Base-by-base conservation (phyloP, 345 rosid genomes). In the Syzygium jambos region DNA sequence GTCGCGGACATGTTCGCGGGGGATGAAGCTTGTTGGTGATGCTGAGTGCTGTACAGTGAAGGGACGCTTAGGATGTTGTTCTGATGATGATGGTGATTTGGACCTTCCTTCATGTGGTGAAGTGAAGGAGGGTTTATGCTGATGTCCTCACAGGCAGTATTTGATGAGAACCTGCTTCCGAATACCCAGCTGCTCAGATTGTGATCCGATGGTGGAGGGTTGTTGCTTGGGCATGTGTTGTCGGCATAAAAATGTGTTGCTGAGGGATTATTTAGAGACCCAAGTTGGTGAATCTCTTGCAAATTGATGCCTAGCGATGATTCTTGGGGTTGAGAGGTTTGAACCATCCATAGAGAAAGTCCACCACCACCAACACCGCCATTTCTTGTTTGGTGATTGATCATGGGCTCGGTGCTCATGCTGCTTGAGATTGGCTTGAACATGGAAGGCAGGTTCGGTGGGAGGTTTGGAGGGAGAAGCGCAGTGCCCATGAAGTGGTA, bases 1-100 rank as follows among this genome's bases (percentile, higher is more conserved):
- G 99, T 98, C 68, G 99, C 99, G 5, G 99, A 96, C 97, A 95
- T 96, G 43, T 90, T 94, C 25, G 90, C 92, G 43, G 94, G 88
- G 27, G 93, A 25, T 15, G 88, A 51, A 12, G 91, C 65, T 38
- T 84, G 88, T 49, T 91, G 93, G 34, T 91, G 92, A 51, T 92
- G 94, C 22, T 91, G 95, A 51, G 91, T 91, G 92, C 97, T 95
- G 59, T 90, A 96, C 63, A 95, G 89, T 56, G 96, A 98, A 88
- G 99, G 99, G 86, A 95, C 95, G 88, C 95, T 96, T 61, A 88
- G 91, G 29, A 88, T 82, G 88, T 91, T 91, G 88, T 87, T 51
- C 61, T 77, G 61, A 82, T 90, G 92, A 88, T 78, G 86, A 88
- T 89, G 92, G 88, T 92, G 92, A 53, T 86, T 84, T 21, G 63